These are phyloP conservation scores for Nitzschia sp. DNA, from an alignment of 108 stramenopile species.

Conservation along the genomic window DNA sequence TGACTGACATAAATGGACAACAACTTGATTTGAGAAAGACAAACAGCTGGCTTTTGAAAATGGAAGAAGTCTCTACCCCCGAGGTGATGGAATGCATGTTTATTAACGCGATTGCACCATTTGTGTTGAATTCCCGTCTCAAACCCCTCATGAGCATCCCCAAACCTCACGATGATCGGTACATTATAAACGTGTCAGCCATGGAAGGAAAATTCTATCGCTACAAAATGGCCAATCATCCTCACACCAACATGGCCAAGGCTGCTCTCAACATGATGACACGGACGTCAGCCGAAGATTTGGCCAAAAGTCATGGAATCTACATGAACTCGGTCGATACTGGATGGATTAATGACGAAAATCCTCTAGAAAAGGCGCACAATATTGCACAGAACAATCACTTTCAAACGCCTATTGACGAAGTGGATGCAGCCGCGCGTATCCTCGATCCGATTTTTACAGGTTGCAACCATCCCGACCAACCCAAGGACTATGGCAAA, in stretches of 20 bases:
- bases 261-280: constrained; percentile 94
- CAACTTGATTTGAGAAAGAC: constrained; percentile 82
- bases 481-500: constrained; percentile 56
- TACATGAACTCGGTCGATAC: constrained; percentile 94
- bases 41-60: constrained; percentile 89
- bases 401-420: constrained; percentile 94
- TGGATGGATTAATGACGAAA: constrained; percentile 94
- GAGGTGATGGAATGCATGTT: constrained; percentile 92
- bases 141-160: constrained; percentile 74
- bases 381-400: constrained; percentile 75
- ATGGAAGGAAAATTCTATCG: constrained; percentile 96
- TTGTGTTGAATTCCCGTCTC: constrained; percentile 87
- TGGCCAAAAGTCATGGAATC: constrained; percentile 70
- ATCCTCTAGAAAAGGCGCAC: constrained; percentile 79
- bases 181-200: constrained; percentile 89
- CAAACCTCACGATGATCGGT: constrained; percentile 41
- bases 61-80: constrained; percentile 87
- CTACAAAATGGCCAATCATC: constrained; percentile 90
- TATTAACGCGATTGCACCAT: constrained; percentile 90
- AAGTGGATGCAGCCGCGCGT: constrained; percentile 89
- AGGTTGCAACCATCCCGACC: constrained; percentile 39
- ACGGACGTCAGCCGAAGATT: constrained; percentile 81
- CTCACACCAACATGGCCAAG: constrained; percentile 95
- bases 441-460: constrained; percentile 84
- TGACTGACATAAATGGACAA: constrained; percentile 88